Base-by-base conservation (phyloP, 805 yeast species). In the Lipomyces spencermartinsiae region DNA sequence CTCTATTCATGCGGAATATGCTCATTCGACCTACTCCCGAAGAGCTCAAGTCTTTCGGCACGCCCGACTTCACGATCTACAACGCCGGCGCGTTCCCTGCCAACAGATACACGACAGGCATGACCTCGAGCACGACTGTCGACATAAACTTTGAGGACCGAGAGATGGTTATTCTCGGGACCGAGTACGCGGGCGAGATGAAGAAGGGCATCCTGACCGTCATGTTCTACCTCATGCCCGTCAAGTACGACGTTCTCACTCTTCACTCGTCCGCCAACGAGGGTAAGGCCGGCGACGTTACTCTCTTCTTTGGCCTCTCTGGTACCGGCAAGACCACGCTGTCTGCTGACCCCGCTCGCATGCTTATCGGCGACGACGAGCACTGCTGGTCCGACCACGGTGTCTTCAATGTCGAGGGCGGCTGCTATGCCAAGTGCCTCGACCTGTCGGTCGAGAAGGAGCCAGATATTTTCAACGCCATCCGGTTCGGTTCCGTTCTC, bases 101-200 rank as follows among this genome's bases (percentile, higher is more conserved):
- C 62, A 94, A 94, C 82, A 89, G 91, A 68, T 92, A 88, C 85
- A 94, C 99, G 68, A 89, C 91, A 79, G 98, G 98, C 79, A 94
- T 94, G 99, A 91, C 98, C 67, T 93, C 98, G 46, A 83, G 93
- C 72, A 93, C 98, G 59, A 91, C 97, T 61, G 97, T 94, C 73
- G 98, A 93, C 82, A 93, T 94, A 78, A 94, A 94, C 83, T 94
- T 94, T 86, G 91, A 93, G 83, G 92, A 87, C 74, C 93, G 93
- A 97, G 99, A 95, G 84, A 94, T 95, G 99, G 93, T 94, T 72
- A 95, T 94, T 77, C 85, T 95, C 76, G 99, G 99, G 82, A 94
- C 98, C 58, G 99, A 94, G 84, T 94, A 94, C 78, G 99, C 99
- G 64, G 99, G 99, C 77, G 99, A 94, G 85, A 94, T 94, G 99